Percentiles rank a stretch among this genome's conserved stretches.
phyloP scores from a whole-genome alignment of 805 yeast species.

The Maudiozyma turicensis region DNA sequence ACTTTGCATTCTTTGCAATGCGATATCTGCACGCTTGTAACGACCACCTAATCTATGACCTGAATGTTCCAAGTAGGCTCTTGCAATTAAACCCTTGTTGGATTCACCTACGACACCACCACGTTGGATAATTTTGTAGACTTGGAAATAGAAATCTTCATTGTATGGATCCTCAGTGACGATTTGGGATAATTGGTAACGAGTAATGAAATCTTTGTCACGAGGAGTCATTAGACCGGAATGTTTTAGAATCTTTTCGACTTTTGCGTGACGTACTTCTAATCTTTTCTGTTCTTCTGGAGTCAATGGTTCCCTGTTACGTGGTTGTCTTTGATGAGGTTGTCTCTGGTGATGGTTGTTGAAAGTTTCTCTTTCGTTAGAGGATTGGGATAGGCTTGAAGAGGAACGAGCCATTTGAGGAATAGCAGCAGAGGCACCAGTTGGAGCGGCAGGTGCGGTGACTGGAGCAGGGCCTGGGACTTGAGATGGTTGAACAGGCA shows the following conservation, averaged over 20 bases:
- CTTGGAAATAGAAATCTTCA: slow-evolving; percentile 95
- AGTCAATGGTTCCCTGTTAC: slow-evolving; percentile 37
- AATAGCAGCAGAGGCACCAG: slow-evolving; percentile 13
- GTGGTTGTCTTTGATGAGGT: slow-evolving; percentile 13
- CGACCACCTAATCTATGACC: slow-evolving; percentile 87
- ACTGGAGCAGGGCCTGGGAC: slow-evolving; percentile 4
- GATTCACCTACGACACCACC: slow-evolving; percentile 34
- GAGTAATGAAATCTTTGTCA: slow-evolving; percentile 90
- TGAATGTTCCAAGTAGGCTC: slow-evolving; percentile 82
- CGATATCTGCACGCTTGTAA: slow-evolving; percentile 75
- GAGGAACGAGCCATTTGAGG: slow-evolving; percentile 7
- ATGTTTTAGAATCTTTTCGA: slow-evolving; percentile 63
- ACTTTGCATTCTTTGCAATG: slow-evolving; percentile 94
- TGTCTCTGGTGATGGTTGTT: background rate
- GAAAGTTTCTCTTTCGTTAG: background rate
- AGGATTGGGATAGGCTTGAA: background rate
- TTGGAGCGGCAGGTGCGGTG: slow-evolving; percentile 1
- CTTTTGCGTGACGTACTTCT: slow-evolving; percentile 63
- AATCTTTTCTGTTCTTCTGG: slow-evolving; percentile 67
- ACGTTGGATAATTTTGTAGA: slow-evolving; percentile 64
- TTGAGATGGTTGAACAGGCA: slow-evolving; percentile 1
- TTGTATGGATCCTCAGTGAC: slow-evolving; percentile 95
- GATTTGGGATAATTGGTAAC: slow-evolving; percentile 89
- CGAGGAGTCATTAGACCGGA: slow-evolving; percentile 95
- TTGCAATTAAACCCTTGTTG: slow-evolving; percentile 72